These are phyloP conservation scores for Cucumis melo DNA, from an alignment of 306 rosid species.

Conservation along the genomic window DNA sequence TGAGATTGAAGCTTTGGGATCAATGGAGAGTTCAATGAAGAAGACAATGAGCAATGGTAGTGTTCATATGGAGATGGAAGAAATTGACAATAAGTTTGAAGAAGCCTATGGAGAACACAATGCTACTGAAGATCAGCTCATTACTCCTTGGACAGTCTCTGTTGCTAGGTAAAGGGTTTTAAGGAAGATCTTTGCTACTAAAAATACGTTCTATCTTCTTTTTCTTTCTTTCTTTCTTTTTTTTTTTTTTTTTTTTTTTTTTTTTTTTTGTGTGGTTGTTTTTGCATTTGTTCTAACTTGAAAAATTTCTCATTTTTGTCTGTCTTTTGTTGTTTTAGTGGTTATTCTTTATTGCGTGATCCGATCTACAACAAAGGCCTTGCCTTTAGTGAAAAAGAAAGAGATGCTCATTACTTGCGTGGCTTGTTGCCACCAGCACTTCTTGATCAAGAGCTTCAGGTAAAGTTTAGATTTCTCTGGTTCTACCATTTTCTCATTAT, in stretches of 20 bases:
- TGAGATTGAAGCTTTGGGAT: constrained; percentile 13
- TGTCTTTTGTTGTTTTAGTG: constrained; percentile 36
- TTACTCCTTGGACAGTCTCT: constrained; percentile 5
- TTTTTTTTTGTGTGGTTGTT: background rate
- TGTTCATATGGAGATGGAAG: constrained; percentile 33
- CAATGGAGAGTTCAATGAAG: constrained; percentile 34
- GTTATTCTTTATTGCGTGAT: constrained; percentile 66
- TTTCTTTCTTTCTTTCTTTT: background rate
- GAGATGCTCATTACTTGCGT: constrained; percentile 93
- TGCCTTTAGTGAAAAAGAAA: constrained; percentile 68
- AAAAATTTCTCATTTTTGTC: too few relatives aligned
- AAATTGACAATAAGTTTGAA: constrained; percentile 2
- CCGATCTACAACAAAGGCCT: constrained; percentile 95
- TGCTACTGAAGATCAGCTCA: constrained; percentile 3
- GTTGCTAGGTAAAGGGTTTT: constrained; percentile 2
- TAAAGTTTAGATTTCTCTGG: background rate
- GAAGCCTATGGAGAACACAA: constrained; percentile 6
- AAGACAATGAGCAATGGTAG: constrained; percentile 41
- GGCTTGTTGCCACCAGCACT: constrained; percentile 85
- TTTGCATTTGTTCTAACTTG: background rate
- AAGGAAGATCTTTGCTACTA: background rate
- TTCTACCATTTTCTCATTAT: background rate
- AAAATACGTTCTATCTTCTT: background rate
- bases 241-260: background rate
- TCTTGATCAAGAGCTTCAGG: constrained; percentile 81